phyloP scores from a whole-genome alignment of 2,329 filamentous ascomycete genomes.

The Scortechinia acanthostroma region DNA sequence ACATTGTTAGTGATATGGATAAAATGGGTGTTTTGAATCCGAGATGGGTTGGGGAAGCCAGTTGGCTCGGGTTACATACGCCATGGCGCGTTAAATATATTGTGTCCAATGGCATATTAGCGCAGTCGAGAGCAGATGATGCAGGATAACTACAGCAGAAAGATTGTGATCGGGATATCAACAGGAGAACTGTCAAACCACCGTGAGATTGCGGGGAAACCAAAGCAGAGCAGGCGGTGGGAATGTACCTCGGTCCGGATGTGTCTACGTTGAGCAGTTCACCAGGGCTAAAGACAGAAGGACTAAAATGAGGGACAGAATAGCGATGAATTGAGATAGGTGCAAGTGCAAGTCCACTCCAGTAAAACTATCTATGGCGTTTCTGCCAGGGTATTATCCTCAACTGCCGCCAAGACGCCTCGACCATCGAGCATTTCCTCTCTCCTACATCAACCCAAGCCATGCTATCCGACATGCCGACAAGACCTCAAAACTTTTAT shows the following conservation, averaged over 20 bases:
- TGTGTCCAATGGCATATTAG: conserved; percentile 1
- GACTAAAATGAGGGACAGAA: too few species aligned
- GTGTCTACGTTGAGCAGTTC: too few species aligned
- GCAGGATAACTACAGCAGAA: too few species aligned
- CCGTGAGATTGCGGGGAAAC: not conserved
- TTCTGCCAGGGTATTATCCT: not conserved
- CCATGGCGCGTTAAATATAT: conserved; percentile 1
- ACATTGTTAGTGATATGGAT: not conserved
- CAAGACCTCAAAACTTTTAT: conserved; percentile 3
- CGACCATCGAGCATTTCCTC: not conserved
- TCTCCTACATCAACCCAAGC: not conserved
- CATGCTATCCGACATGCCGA: too few species aligned
- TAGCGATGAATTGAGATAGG: not conserved
- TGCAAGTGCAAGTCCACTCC: not conserved
- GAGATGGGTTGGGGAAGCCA: not conserved
- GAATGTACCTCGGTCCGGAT: not conserved
- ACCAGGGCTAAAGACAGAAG: too few species aligned
- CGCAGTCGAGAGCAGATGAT: too few species aligned
- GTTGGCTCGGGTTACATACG: not conserved
- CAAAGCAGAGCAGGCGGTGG: not conserved
- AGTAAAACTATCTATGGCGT: not conserved
- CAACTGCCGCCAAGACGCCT: not conserved
- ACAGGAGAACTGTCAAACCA: too few species aligned
- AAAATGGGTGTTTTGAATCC: not conserved
- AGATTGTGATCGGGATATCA: too few species aligned